Evolutionary conservation across 805 yeast genomes (phyloP), one percentile per base, ranked within the genome.

Genomic region (Scheffersomyces spartinae): DNA sequence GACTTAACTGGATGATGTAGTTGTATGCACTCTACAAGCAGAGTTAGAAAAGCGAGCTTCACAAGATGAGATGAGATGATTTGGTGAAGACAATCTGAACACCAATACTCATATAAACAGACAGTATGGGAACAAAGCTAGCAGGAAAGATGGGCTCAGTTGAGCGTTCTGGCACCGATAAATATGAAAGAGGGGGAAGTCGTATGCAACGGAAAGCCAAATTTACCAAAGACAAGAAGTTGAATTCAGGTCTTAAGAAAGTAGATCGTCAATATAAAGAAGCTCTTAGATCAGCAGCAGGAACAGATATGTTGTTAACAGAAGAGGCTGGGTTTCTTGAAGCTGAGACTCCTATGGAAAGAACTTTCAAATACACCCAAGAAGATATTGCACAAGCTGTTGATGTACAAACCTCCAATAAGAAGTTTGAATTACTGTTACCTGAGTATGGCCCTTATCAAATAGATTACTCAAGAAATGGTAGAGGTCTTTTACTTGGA

Each of bases 271-370:
- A 77, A 39, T 81, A 79, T 50, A 68, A 71, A 35, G 79, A 76
- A 32, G 93, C 95, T 1, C 70, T 81, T n/a, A 61, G 66, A 36
- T 68, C 84, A 7, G 95, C 95, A 2, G 84, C 86, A 7, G 74
- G 78, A 4, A 80, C 96, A 0, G 96, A 91, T 40, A 66, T 84
- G 42, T 63, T 91, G 34, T 57, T 84, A 17, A 82, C 80, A 33
- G 97, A 91, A 55, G 77, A 79, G 15, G 69, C 65, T 4, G 99
- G 99, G 23, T 79, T 64, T 42, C 50, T 91, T 34, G 98, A 91
- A 50, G 84, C 95, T 5, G 98, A 91, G 43, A 77, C 77, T n/a
- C 55, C 53, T 4, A 75, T 88, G 86, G 99, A 91, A 54, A 76
- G 73, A 49, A 91, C 98, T 0, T 83, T 61, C 57, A 82, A 80